These are phyloP conservation scores for Prunus fruticosa DNA, from an alignment of 306 rosid genomes.

Conservation along the genomic window DNA sequence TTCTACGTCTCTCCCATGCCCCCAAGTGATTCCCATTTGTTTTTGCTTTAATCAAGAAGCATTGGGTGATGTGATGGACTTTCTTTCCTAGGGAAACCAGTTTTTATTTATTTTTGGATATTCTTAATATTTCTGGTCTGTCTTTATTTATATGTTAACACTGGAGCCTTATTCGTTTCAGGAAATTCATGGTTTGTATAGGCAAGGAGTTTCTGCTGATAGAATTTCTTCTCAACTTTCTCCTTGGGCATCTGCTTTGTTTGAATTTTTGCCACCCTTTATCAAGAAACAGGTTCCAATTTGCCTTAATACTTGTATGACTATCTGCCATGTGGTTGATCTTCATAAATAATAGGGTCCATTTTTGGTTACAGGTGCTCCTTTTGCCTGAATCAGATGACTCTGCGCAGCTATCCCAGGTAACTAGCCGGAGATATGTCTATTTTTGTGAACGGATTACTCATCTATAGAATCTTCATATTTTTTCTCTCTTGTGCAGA, in stretches of 20 bases:
- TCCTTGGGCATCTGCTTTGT: constrained; percentile 40
- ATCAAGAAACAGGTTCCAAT: too few species aligned
- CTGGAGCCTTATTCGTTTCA: constrained; percentile 35
- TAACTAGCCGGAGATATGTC: too few species aligned
- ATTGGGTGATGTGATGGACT: neutral
- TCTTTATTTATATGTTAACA: neutral
- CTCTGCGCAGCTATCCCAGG: too few species aligned
- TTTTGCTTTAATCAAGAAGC: neutral
- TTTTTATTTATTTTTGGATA: neutral
- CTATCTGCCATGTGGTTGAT: too few species aligned
- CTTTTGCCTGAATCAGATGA: too few species aligned
- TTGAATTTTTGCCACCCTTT: too few species aligned
- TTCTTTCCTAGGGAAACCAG: neutral
- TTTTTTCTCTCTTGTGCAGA: too few species aligned
- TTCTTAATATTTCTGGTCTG: neutral
- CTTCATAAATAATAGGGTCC: too few species aligned
- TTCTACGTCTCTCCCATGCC: neutral
- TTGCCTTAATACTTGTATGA: too few species aligned
- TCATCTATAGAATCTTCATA: too few species aligned
- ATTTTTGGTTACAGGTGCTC: too few species aligned
- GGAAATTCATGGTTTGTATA: constrained; percentile 86
- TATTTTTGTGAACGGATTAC: too few species aligned
- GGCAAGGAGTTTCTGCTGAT: constrained; percentile 69
- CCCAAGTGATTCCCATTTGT: neutral
- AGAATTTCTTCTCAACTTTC: constrained; percentile 80